Evolutionary conservation across 148 eudicot genomes (phyloP).

Genomic region (Rhododendron henanense): DNA sequence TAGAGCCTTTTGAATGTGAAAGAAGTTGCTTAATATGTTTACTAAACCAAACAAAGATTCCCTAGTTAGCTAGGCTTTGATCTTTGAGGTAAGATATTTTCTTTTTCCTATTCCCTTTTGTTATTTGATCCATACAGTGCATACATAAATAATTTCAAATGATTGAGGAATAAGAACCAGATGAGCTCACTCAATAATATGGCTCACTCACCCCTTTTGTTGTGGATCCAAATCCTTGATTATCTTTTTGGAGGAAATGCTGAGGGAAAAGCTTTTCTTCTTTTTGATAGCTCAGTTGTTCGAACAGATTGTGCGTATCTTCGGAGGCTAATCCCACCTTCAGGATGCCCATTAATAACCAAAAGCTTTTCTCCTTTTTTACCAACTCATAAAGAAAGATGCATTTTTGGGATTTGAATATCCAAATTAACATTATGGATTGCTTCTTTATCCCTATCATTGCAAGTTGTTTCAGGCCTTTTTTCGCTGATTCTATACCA

Average conservation of each 20-base stretch:
- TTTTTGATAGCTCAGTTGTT: neutral
- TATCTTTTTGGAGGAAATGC: constrained; percentile 18
- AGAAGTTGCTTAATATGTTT: neutral
- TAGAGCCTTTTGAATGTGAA: constrained; percentile 6
- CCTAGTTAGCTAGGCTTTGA: constrained; percentile 2
- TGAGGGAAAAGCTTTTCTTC: neutral
- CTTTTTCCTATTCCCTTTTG: neutral
- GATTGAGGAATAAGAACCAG: constrained; percentile 39
- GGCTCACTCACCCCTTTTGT: constrained; percentile 28
- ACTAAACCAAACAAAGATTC: constrained; percentile 10
- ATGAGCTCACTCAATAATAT: constrained; percentile 17
- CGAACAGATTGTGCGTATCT: neutral
- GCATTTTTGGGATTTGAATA: constrained; percentile 24
- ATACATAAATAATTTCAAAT: constrained; percentile 17
- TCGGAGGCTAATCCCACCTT: neutral
- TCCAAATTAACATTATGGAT: constrained; percentile 8
- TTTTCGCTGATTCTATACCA: constrained; percentile 8
- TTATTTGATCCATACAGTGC: neutral
- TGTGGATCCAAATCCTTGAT: constrained; percentile 35
- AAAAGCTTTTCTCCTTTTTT: constrained; percentile 15
- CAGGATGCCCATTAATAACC: neutral
- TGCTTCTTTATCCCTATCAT: neutral
- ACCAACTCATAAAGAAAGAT: constrained; percentile 15
- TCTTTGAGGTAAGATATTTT: neutral
- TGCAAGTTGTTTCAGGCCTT: constrained; percentile 7